A percentile compares a stretch with the other conserved stretches of the same genome.
Evolutionary conservation across 2,329 filamentous ascomycete species (phyloP).

Genomic region (Dactylellina haptotyla): DNA sequence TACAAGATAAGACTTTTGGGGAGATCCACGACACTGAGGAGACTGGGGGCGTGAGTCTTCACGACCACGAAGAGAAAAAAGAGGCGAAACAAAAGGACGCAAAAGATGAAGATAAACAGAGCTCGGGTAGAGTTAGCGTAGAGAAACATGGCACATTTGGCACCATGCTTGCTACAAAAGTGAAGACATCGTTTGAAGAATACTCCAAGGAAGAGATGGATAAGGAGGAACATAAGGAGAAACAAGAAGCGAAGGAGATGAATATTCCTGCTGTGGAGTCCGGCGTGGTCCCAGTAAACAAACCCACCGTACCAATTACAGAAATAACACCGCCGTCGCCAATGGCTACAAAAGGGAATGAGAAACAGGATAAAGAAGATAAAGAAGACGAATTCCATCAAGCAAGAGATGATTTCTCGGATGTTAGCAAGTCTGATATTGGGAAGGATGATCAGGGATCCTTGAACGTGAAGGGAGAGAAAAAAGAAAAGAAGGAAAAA

Average conservation of each 20-base stretch:
- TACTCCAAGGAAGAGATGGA: constrained; percentile 25
- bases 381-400: not conserved
- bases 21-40: not conserved
- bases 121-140: no score
- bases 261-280: not conserved
- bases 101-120: no score
- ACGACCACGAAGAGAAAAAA: not conserved
- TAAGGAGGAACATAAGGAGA: constrained; percentile 16
- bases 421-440: not conserved
- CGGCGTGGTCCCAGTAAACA: not conserved
- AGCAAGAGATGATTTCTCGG: not conserved
- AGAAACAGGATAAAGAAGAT: not conserved
- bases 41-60: not conserved
- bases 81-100: not conserved
- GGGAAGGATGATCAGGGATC: constrained; percentile 4
- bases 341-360: not conserved
- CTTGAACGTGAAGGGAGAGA: no score
- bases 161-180: not conserved
- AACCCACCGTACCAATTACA: not conserved
- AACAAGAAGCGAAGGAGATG: constrained; percentile 1
- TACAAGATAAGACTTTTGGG: constrained; percentile 46
- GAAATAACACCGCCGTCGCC: constrained; percentile 17
- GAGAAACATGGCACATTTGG: constrained; percentile 34
- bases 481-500: no score
- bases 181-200: constrained; percentile 27